phyloP scores from a whole-genome alignment of 352 stramenopile genomes.

The Phytophthora boehmeriae region DNA sequence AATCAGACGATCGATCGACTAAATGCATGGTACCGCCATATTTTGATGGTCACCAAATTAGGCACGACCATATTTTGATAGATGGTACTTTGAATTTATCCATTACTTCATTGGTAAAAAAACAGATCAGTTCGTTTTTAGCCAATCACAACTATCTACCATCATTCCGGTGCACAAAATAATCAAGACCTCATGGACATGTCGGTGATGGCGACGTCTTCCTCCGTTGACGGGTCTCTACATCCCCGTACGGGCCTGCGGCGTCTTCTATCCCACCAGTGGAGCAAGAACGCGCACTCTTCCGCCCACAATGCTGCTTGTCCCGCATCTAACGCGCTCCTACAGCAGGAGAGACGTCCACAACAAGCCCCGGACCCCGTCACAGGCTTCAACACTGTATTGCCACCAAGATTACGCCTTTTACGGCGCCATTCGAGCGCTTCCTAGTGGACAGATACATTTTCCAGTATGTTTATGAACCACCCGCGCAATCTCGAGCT shows the following conservation, averaged over 20 bases:
- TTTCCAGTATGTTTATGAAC: conserved; percentile 23
- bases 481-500: conserved; percentile 8
- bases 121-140: background rate
- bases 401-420: background rate
- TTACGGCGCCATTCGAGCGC: conserved; percentile 24
- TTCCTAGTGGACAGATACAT: conserved; percentile 37
- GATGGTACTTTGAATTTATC: conserved; percentile 3
- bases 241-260: conserved; percentile 7
- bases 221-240: conserved; percentile 9
- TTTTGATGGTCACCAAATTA: too few relatives aligned
- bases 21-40: too few relatives aligned
- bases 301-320: conserved; percentile 1
- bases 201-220: conserved; percentile 40
- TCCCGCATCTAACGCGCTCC: conserved; percentile 4
- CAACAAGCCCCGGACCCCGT: background rate
- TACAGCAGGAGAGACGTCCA: conserved; percentile 3
- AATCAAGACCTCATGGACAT: conserved; percentile 5
- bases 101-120: conserved; percentile 1
- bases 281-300: background rate
- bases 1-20: too few relatives aligned
- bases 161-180: conserved; percentile 25
- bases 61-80: background rate
- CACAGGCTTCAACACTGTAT: background rate
- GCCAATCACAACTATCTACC: conserved; percentile 2
- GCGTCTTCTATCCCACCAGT: conserved; percentile 10